These are phyloP conservation scores for Cucumis sativus DNA, from an alignment of 306 rosid species.

Conservation along the genomic window Cucumber_9930_V3 NC_026659.2:23601501-23602000, in stretches of 20 bases:
- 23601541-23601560: not conserved
- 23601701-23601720: not conserved
- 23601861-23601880: not conserved
- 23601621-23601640: not conserved
- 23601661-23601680: not conserved
- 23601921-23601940: not conserved
- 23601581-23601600: not conserved
- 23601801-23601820: not conserved
- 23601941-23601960: not conserved
- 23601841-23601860: not conserved
- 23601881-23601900: not conserved
- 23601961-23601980: not conserved
- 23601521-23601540: not conserved
- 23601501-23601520: not conserved
- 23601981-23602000: not conserved
- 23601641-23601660: no score
- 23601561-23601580: not conserved
- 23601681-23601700: not conserved
- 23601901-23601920: not conserved
- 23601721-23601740: not conserved
- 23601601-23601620: not conserved
- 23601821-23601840: not conserved
- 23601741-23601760: not conserved
- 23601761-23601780: not conserved
- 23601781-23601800: not conserved